Evolutionary conservation across 1,139 yeast genomes (phyloP).

Genomic region (Hemisphaericaspora xylanilytica): DNA sequence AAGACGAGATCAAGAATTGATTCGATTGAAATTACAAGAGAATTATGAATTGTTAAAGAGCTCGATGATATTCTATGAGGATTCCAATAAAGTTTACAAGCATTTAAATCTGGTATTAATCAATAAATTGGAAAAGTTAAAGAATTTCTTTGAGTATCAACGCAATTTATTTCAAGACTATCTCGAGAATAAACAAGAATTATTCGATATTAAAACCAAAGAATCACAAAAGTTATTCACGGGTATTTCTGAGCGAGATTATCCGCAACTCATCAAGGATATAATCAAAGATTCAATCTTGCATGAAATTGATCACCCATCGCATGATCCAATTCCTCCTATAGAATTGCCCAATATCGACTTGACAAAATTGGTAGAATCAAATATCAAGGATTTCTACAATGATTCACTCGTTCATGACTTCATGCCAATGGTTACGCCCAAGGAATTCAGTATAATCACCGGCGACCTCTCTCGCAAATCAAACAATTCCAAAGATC

Average conservation of each 20-base stretch:
- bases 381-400: not conserved
- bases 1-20: slow-evolving; percentile 34
- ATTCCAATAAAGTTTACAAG: slow-evolving; percentile 37
- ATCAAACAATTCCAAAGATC: slow-evolving; percentile 19
- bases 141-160: slow-evolving; percentile 43
- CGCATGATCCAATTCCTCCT: slow-evolving; percentile 2
- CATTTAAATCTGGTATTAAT: slow-evolving; percentile 28
- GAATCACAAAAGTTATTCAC: slow-evolving; percentile 36
- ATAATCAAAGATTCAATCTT: slow-evolving; percentile 17
- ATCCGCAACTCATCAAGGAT: slow-evolving; percentile 28
- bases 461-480: slow-evolving; percentile 38
- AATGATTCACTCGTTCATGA: slow-evolving; percentile 30
- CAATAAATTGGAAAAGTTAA: slow-evolving; percentile 40
- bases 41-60: slow-evolving; percentile 37
- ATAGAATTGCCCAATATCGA: slow-evolving; percentile 5
- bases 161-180: slow-evolving; percentile 26
- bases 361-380: slow-evolving; percentile 6
- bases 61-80: slow-evolving; percentile 36
- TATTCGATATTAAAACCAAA: slow-evolving; percentile 33
- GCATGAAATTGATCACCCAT: slow-evolving; percentile 11
- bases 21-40: slow-evolving; percentile 32
- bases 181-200: slow-evolving; percentile 22
- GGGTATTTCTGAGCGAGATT: slow-evolving; percentile 33
- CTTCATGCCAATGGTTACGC: slow-evolving; percentile 42
- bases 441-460: slow-evolving; percentile 38